These are phyloP conservation scores for Tirmania nivea DNA, from an alignment of 495 filamentous ascomycete species.

Conservation along the genomic window DNA sequence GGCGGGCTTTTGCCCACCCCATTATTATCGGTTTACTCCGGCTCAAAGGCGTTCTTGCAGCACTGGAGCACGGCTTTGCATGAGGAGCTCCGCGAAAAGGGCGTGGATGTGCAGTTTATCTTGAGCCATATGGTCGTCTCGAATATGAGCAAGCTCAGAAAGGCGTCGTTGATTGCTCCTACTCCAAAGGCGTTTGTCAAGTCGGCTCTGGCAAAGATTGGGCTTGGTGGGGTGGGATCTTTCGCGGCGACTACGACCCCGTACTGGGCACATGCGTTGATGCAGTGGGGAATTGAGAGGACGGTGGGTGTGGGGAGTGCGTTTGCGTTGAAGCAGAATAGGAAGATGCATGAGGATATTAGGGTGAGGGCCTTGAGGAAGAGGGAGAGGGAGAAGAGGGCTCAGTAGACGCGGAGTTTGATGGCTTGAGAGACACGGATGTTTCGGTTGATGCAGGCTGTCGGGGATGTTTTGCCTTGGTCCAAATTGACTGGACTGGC, in stretches of 20 bases:
- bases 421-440: too few relatives aligned
- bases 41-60: conserved; percentile 94
- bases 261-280: conserved; percentile 72
- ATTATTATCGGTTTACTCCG: conserved; percentile 86
- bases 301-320: conserved; percentile 44
- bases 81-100: conserved; percentile 55
- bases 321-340: conserved; percentile 43
- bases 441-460: too few relatives aligned
- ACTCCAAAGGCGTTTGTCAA: conserved; percentile 64
- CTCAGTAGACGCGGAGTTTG: conserved; percentile 18
- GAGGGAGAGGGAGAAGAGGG: conserved; percentile 61
- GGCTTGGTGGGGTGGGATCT: conserved; percentile 48
- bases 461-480: too few relatives aligned
- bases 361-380: conserved; percentile 75
- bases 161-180: conserved; percentile 52
- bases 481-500: too few relatives aligned
- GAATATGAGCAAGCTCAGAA: conserved; percentile 88
- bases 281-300: conserved; percentile 64
- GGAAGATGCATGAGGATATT: conserved; percentile 65
- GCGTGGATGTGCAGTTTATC: conserved; percentile 66
- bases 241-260: conserved; percentile 71
- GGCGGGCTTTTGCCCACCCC: conserved; percentile 79
- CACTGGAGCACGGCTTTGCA: conserved; percentile 81
- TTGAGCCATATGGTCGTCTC: conserved; percentile 80
- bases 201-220: conserved; percentile 58